phyloP scores from a whole-genome alignment of 2,329 filamentous ascomycete species.

The Beauveria varroae region DNA sequence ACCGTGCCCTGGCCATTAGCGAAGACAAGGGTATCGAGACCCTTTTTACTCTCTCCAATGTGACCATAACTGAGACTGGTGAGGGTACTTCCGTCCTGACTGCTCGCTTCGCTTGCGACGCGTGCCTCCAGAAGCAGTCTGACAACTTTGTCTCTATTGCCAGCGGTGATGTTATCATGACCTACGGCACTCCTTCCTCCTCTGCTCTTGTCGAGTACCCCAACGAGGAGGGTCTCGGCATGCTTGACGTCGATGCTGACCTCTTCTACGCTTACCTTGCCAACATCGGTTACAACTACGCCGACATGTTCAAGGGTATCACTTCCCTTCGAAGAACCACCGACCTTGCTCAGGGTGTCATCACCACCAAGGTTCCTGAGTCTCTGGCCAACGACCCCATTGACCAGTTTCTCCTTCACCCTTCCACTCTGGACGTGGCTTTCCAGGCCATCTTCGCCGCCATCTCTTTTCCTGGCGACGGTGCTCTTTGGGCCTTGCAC shows the following conservation, averaged over 20 bases:
- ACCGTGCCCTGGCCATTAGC: constrained; percentile 12
- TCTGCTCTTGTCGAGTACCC: constrained; percentile 10
- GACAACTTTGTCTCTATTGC: constrained; percentile 11
- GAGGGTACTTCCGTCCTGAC: constrained; percentile 2
- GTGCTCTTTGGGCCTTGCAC: constrained; percentile 23
- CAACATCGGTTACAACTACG: constrained; percentile 18
- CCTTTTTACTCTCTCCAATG: constrained; percentile 10
- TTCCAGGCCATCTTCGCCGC: constrained; percentile 29
- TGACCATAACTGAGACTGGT: constrained; percentile 8
- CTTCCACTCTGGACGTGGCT: constrained; percentile 25
- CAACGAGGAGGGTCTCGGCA: constrained; percentile 9
- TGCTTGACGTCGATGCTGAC: constrained; percentile 13
- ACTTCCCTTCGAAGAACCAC: constrained; percentile 12
- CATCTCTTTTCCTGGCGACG: constrained; percentile 25
- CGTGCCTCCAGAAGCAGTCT: constrained; percentile 5
- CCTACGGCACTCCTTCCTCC: constrained; percentile 12
- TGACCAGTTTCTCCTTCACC: constrained; percentile 23
- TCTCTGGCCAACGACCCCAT: constrained; percentile 5
- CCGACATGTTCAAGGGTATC: constrained; percentile 15
- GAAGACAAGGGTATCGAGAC: constrained; percentile 14
- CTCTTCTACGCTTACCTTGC: constrained; percentile 16
- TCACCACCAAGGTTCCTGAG: constrained; percentile 13
- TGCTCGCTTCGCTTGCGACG: constrained; percentile 6
- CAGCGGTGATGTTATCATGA: constrained; percentile 12
- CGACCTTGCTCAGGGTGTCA: constrained; percentile 7